phyloP scores from a whole-genome alignment of 129 eudicot genomes.

The Oenanthe sinensis region DNA sequence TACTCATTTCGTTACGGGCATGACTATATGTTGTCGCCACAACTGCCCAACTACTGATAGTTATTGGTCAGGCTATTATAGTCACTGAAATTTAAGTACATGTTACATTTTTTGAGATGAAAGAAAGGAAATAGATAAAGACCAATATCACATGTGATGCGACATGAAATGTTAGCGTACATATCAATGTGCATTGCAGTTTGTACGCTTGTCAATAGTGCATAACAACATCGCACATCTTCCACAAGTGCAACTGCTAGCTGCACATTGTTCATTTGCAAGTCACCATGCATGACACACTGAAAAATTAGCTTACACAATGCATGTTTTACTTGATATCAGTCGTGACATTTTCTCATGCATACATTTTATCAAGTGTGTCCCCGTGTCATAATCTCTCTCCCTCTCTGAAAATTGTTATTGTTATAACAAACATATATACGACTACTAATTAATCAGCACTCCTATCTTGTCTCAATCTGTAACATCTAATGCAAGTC shows the following conservation, averaged over 20 bases:
- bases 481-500: slow-evolving; percentile 2
- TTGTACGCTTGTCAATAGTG: background rate
- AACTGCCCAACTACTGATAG: background rate
- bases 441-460: background rate
- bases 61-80: background rate
- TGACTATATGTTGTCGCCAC: background rate
- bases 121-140: no score
- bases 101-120: no score
- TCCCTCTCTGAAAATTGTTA: background rate
- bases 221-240: background rate
- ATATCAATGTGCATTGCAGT: no score
- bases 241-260: background rate
- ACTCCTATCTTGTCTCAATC: background rate
- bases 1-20: background rate
- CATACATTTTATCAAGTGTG: background rate
- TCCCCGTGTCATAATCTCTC: background rate
- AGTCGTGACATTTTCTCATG: no score
- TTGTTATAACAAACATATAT: background rate
- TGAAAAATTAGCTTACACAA: no score
- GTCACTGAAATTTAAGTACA: background rate
- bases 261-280: no score
- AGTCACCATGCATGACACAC: no score
- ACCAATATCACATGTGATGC: no score
- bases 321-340: no score
- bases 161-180: no score